Percentiles rank a stretch among this genome's conserved stretches.
phyloP scores from a whole-genome alignment of 345 rosid species.

The Conringia planisiliqua region DNA sequence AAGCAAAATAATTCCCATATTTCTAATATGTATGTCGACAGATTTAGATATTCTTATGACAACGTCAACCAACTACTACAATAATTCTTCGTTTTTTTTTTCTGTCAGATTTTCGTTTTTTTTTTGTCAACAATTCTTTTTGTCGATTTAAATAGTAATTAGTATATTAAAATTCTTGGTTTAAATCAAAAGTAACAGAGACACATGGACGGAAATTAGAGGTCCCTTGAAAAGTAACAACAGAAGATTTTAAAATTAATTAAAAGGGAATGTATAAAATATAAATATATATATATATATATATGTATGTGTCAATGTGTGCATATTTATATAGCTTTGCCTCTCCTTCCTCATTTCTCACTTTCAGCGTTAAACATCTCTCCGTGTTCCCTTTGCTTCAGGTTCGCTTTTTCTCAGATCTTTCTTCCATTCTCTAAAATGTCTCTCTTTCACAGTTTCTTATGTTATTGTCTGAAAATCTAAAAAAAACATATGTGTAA shows the following conservation, averaged over 20 bases:
- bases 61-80: background rate
- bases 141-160: background rate
- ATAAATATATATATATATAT: background rate
- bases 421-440: background rate
- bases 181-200: background rate
- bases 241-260: slow-evolving; percentile 10
- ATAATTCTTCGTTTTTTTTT: no score
- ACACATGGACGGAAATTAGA: background rate
- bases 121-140: background rate
- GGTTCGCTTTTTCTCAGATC: slow-evolving; percentile 18
- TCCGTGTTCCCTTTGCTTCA: slow-evolving; percentile 14
- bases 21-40: background rate
- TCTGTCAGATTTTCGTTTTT: background rate
- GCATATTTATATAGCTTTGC: slow-evolving; percentile 4
- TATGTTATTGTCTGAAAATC: background rate
- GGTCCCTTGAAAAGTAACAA: background rate
- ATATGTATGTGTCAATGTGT: background rate
- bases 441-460: background rate
- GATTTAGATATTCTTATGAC: background rate
- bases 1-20: background rate
- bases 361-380: slow-evolving; percentile 25
- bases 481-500: background rate
- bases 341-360: slow-evolving; percentile 12
- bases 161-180: background rate
- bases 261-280: slow-evolving; percentile 19